Evolutionary conservation across 345 rosid genomes (phyloP), one percentile per base, ranked within the genome.

Genomic region (Citrus australasica): DNA sequence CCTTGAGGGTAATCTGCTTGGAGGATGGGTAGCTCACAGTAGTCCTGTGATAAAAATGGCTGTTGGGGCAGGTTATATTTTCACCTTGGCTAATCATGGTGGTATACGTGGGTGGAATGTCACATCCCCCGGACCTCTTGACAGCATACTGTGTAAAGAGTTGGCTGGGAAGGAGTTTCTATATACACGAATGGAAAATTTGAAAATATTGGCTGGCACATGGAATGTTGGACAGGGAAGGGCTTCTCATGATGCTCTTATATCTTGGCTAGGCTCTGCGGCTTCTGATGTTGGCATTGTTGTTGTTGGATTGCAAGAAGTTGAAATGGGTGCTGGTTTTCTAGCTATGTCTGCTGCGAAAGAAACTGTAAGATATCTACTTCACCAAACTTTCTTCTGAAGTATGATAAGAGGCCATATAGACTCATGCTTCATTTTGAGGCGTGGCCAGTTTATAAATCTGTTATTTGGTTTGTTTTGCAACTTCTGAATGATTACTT

Each of bases 261-360:
- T 80, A 82, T 83, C 92, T 28, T 93, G 97, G 97, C 78, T 93
- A 73, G 92, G 89, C 69, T 91, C 88, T 84, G 81, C 88, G 55
- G 89, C 87, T 46, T 72, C 89, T 60, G 92, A 89, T 74, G 92
- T 90, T 78, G 94, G 88, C 81, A 83, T 93, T 17, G 83, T 93
- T 59, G 97, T 90, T 74, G 89, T 90, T 77, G 97, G 97, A 46
- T 81, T 91, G 78, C 97, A 93, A 84, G 97, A 93, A 77, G 95
- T 93, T 78, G 97, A 91, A 81, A 93, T 91, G 95, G 95, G 97
- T 74, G 95, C 97, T 38, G 95, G 95, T 82, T 87, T 90, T 86
- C 92, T 93, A 77, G 97, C 97, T 67, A 88, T 93, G 92, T 93
- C 97, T 22, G 97, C 97, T 19, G 94, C 95, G 53, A 91, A 86